Evolutionary conservation across 2,329 filamentous ascomycete genomes (phyloP).

Genomic region (Teratosphaeria destructans): DNA sequence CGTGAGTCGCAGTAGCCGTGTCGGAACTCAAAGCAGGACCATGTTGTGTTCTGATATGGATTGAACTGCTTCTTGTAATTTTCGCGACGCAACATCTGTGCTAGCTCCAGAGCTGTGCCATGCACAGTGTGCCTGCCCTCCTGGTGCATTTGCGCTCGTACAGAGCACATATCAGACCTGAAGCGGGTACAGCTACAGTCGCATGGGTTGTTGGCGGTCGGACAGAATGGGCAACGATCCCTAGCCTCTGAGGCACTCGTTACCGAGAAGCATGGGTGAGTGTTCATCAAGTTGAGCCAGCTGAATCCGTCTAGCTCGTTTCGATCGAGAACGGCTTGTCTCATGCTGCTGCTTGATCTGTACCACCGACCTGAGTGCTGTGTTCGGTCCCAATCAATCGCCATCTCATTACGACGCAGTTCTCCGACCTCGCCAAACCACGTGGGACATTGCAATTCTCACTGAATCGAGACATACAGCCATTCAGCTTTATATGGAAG

Average conservation of each 20-base stretch:
- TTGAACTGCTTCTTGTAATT: constrained; percentile 1
- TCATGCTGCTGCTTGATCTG: background rate
- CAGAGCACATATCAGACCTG: constrained; percentile 3
- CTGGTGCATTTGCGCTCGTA: constrained; percentile 5
- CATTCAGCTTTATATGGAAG: no score
- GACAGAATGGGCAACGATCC: background rate
- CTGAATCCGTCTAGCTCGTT: background rate
- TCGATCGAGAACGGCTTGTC: background rate
- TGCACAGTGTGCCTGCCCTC: constrained; percentile 10
- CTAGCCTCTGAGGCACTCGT: background rate
- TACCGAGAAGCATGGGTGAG: background rate
- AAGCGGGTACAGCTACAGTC: background rate
- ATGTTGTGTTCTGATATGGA: constrained; percentile 6
- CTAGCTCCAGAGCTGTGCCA: constrained; percentile 12
- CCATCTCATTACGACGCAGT: background rate
- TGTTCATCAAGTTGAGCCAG: background rate
- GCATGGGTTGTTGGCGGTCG: background rate
- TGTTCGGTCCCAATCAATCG: background rate
- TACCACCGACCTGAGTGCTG: background rate
- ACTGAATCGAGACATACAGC: background rate
- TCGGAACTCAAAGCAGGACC: constrained; percentile 11
- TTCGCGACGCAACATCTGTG: constrained; percentile 7
- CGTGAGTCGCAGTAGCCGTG: constrained; percentile 17
- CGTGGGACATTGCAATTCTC: background rate
- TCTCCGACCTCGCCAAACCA: constrained; percentile 5